These are phyloP conservation scores for Fomitopsis schrenkii DNA, from an alignment of 1,284 basidiomycete species.

Conservation along the genomic window DNA sequence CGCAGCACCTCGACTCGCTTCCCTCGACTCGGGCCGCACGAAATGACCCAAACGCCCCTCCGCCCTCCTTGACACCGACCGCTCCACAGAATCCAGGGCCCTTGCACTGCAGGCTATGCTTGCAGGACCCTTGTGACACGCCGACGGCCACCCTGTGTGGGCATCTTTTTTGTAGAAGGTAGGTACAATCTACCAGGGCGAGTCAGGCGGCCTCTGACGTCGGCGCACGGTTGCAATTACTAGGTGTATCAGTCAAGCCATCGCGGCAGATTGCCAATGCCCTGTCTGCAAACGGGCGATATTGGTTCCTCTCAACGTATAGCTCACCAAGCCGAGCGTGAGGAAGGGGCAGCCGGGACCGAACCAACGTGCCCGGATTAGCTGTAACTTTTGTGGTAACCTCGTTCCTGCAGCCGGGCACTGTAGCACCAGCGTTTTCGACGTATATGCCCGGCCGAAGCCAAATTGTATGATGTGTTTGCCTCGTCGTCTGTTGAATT, in stretches of 20 bases:
- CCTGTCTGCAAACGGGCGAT: conserved; percentile 20
- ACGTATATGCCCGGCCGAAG: background rate
- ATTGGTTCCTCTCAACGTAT: conserved; percentile 14
- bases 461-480: background rate
- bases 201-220: background rate
- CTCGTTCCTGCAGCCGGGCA: background rate
- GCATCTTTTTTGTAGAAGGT: conserved; percentile 20
- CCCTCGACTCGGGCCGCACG: background rate
- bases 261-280: conserved; percentile 15
- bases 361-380: background rate
- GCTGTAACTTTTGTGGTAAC: background rate
- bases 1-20: background rate
- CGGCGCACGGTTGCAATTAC: background rate
- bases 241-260: conserved; percentile 19
- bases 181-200: background rate
- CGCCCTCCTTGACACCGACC: background rate
- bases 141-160: conserved; percentile 26
- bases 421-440: background rate
- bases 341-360: background rate
- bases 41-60: background rate
- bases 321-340: background rate
- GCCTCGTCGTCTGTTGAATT: background rate
- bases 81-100: background rate
- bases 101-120: conserved; percentile 26
- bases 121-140: conserved; percentile 19